Percentiles rank a stretch among this genome's conserved stretches.
Conservation (phyloP, 1,284 basidiomycete species). For the Tremellales sp. region DNA sequence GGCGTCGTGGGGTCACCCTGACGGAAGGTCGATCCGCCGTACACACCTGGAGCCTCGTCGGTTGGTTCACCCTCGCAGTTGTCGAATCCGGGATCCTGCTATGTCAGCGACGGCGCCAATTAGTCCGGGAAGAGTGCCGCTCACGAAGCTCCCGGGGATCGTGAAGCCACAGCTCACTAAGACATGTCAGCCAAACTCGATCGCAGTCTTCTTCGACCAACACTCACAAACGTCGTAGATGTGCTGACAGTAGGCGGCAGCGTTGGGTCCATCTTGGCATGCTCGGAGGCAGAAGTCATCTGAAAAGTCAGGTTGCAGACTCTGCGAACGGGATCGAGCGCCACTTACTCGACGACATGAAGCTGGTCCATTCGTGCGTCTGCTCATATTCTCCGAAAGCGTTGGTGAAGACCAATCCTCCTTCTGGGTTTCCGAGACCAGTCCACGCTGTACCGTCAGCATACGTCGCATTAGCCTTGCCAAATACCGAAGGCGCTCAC, state of each 20-base stretch:
- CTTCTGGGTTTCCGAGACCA: constrained; percentile 58
- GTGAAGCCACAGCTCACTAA: constrained; percentile 62
- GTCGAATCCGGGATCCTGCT: constrained; percentile 24
- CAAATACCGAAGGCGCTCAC: constrained; percentile 5
- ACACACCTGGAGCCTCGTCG: constrained; percentile 58
- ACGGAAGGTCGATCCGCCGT: constrained; percentile 61
- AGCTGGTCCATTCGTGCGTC: constrained; percentile 44
- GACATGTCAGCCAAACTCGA: constrained; percentile 5
- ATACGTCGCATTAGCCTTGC: neutral
- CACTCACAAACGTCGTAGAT: constrained; percentile 56
- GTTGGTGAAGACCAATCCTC: constrained; percentile 62
- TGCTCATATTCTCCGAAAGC: constrained; percentile 54
- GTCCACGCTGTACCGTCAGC: constrained; percentile 27
- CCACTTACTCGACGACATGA: constrained; percentile 28
- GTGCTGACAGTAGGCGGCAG: constrained; percentile 61
- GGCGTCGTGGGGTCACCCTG: constrained; percentile 59
- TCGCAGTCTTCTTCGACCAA: too few species aligned
- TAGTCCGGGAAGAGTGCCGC: constrained; percentile 56
- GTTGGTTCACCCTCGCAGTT: constrained; percentile 31
- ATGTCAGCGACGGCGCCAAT: neutral
- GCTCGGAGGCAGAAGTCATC: constrained; percentile 68
- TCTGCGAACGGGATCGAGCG: neutral
- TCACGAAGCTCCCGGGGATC: constrained; percentile 61
- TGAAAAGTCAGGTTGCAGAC: neutral
- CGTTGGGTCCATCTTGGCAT: constrained; percentile 58